Evolutionary conservation across 768 basidiomycete genomes (phyloP), one percentile per base, ranked within the genome.

Genomic region (Pleurotus cornucopiae): DNA sequence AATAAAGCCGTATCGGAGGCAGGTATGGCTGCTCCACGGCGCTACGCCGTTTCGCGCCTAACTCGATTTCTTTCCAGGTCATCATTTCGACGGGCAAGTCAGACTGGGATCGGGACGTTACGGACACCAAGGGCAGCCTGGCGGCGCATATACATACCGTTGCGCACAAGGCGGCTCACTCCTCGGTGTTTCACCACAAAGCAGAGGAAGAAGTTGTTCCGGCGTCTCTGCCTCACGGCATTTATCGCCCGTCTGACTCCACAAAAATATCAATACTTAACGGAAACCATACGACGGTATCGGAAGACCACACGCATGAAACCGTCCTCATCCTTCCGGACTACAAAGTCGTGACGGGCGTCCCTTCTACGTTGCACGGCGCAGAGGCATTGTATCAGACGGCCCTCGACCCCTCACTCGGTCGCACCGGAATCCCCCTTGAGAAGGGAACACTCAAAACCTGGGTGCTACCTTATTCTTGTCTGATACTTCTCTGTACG

Each of bases 281-380:
- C 63, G 92, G 91, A 21, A 94, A 88, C 64, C 88, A 93, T 63
- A 76, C 76, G 56, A 84, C 89, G 5, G 71, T 93, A 49, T 85
- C 82, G n/a, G 79, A 85, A 52, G 77, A 85, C 55, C 67, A 78
- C 37, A 75, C 81, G 48, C 73, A 76, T 51, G 88, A 95, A 61
- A 89, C 89, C 0, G 89, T 95, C 14, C 77, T 99, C 43, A 81
- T 98, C 1, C 84, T 99, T 63, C 96, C 96, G 5, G 96, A 99
- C 70, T 98, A 86, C 75, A 93, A 85, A 61, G 77, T 94, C 46
- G 80, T 95, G 25, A 78, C 83, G 2, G 86, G 87, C 51, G 84
- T 98, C 12, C 80, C 81, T 20, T 76, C 83, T 34, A 79, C 86
- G 0, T 56, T 67, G 12, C 74, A 79, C 1, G 90, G 89, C 21